Conservation (phyloP, 768 basidiomycete genomes). For the Flagelloscypha sp. region DNA sequence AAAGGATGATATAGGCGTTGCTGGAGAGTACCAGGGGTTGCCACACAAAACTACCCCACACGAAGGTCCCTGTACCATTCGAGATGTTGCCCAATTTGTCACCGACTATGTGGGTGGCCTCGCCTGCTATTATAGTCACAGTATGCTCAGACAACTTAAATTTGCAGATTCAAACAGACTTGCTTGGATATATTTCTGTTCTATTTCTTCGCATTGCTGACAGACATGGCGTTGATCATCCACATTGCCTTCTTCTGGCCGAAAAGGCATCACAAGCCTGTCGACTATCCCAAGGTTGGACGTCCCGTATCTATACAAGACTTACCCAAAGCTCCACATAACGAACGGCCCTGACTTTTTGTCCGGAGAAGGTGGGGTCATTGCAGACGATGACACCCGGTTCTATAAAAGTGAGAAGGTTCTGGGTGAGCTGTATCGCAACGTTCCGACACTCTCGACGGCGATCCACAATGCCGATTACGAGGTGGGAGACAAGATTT, state of each 20-base stretch:
- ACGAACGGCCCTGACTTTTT: slow-evolving; percentile 33
- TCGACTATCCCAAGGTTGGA: slow-evolving; percentile 41
- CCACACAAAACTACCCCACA: slow-evolving; percentile 26
- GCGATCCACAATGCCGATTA: slow-evolving; percentile 8
- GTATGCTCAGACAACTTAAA: not conserved
- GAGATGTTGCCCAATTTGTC: slow-evolving; percentile 40
- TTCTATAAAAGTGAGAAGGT: slow-evolving; percentile 35
- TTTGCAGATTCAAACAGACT: slow-evolving; percentile 27
- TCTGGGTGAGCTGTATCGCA: slow-evolving; percentile 37
- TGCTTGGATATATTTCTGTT: slow-evolving; percentile 33
- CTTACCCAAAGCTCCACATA: slow-evolving; percentile 22
- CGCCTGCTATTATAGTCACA: slow-evolving; percentile 8
- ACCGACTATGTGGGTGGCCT: slow-evolving; percentile 32
- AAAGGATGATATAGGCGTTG: slow-evolving; percentile 8
- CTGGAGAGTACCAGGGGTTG: slow-evolving; percentile 34
- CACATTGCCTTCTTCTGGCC: slow-evolving; percentile 33
- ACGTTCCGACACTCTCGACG: slow-evolving; percentile 29
- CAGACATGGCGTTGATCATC: slow-evolving; percentile 22
- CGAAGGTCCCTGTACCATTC: slow-evolving; percentile 23
- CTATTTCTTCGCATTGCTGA: slow-evolving; percentile 39
- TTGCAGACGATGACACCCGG: slow-evolving; percentile 7
- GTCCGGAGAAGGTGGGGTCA: slow-evolving; percentile 28
- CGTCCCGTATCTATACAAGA: slow-evolving; percentile 26
- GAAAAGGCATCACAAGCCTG: slow-evolving; percentile 38
- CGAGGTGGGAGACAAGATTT: slow-evolving; percentile 14